Evolutionary conservation across 1,284 basidiomycete species (phyloP), one percentile per base, ranked within the genome.

Genomic region (Schizophyllum amplum): DNA sequence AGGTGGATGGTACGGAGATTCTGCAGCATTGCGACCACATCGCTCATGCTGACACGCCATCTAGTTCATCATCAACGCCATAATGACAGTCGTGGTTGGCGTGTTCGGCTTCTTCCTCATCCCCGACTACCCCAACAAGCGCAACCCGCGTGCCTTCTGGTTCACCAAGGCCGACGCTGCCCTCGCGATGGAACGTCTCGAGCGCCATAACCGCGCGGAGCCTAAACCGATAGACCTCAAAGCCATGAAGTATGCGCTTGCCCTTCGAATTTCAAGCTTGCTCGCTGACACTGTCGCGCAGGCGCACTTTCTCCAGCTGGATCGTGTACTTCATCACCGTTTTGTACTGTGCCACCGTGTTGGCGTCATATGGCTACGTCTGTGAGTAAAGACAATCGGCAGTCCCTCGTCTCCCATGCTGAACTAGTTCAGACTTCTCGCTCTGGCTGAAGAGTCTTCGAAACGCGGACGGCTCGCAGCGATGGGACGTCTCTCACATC

Each of bases 131-230:
- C 60, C 60, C n/a, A 61, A 61, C 50, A 54, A 33, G 23, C 57
- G 57, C 4, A 61, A 61, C 42, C 60, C 60, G 11, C 24, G 27
- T 5, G 60, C 60, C 17, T 61, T 61, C 24, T 61, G 60, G 60
- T 61, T 61, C 24, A 59, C 27, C 26, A 50, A 51, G 20, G 55
- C 49, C 5, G 53, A 59, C 47, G 60, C 60, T 20, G 47, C 57
- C n/a, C 52, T 59, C 27, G 60, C 60, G 4, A 60, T 61, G 58
- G 56, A 53, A 17, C 60, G 60, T 21, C 52, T 61, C 15, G 47
- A 48, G 51, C 55, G 60, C 24, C 56, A 61, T 25, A 57, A 57
- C 9, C 53, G 58, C 6, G 54, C 56, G 1, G 59, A 58, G 46
- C 60, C 60, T 22, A 57, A 54, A 17, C 53, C 54, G 15, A 52